Evolutionary conservation across 2,329 filamentous ascomycete genomes (phyloP).

Genomic region (Ceratocystis cubensis): DNA sequence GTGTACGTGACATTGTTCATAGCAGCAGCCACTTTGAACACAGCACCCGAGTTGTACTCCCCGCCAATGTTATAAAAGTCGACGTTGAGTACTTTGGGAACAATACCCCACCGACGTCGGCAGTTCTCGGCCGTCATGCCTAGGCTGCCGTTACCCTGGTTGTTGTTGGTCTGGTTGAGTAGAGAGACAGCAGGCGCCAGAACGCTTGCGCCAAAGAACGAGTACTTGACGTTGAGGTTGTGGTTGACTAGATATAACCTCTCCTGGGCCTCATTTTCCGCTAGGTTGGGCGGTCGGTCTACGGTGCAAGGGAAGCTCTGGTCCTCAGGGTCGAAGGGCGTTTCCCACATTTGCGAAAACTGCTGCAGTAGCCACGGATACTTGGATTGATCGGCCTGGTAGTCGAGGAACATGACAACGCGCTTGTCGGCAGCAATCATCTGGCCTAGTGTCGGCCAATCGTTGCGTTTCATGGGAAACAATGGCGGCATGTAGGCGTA

Average conservation of each 20-base stretch:
- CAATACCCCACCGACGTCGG: constrained; percentile 45
- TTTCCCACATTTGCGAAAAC: constrained; percentile 84
- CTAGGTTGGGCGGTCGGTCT: constrained; percentile 60
- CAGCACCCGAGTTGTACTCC: constrained; percentile 45
- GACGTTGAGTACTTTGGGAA: constrained; percentile 69
- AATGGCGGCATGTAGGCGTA: constrained; percentile 63
- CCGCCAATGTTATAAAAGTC: constrained; percentile 69
- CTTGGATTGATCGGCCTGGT: constrained; percentile 62
- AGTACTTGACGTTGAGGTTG: constrained; percentile 72
- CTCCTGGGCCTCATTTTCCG: constrained; percentile 42
- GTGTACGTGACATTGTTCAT: constrained; percentile 63
- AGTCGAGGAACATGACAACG: constrained; percentile 73
- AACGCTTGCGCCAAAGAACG: constrained; percentile 49
- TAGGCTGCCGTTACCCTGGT: constrained; percentile 51
- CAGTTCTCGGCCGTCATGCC: constrained; percentile 54
- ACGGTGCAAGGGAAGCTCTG: constrained; percentile 61
- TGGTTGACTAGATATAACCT: constrained; percentile 78
- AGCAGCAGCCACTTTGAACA: constrained; percentile 59
- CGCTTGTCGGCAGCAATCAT: constrained; percentile 62
- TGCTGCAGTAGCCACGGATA: constrained; percentile 80
- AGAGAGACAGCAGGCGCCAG: constrained; percentile 59
- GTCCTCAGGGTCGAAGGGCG: constrained; percentile 61
- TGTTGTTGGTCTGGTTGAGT: constrained; percentile 60
- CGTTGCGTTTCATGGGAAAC: constrained; percentile 54
- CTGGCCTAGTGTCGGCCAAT: constrained; percentile 73